Conservation (phyloP, 23 red algal genomes). For the Pyropia haitanensis region DNA sequence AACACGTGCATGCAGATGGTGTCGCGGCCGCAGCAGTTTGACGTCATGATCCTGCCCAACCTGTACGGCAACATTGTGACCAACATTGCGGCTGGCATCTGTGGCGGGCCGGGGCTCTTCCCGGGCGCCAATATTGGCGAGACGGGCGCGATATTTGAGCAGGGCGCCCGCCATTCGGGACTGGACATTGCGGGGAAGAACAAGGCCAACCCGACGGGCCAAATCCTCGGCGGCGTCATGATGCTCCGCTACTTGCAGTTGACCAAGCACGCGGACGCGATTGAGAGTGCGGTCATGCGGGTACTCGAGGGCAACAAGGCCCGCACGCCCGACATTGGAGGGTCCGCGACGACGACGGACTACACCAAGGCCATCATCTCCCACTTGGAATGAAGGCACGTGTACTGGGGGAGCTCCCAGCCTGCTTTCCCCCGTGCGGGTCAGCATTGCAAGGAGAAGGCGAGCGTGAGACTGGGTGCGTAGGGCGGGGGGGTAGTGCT, state of each 20-base stretch:
- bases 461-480: too few relatives aligned
- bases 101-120: constrained; percentile 83
- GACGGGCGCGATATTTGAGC: constrained; percentile 80
- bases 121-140: constrained; percentile 82
- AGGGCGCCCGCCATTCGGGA: constrained; percentile 77
- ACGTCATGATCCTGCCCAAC: constrained; percentile 93
- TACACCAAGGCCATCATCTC: constrained; percentile 73
- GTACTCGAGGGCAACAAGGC: constrained; percentile 27
- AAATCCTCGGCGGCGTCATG: constrained; percentile 73
- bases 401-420: not conserved
- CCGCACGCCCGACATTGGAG: constrained; percentile 64
- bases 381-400: constrained; percentile 8
- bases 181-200: constrained; percentile 65
- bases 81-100: constrained; percentile 73
- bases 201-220: constrained; percentile 85
- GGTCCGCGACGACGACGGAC: constrained; percentile 45
- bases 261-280: constrained; percentile 54
- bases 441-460: too few relatives aligned
- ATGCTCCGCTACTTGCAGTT: constrained; percentile 83
- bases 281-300: constrained; percentile 67
- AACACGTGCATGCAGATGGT: constrained; percentile 90
- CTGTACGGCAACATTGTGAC: constrained; percentile 95
- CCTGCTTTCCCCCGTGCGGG: too few relatives aligned
- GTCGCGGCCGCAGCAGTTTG: constrained; percentile 84
- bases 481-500: too few relatives aligned